A percentile compares a stretch with the other conserved stretches of the same genome.
Evolutionary conservation across 495 filamentous ascomycete genomes (phyloP).

Genomic region (Friedmanniomyces simplex): DNA sequence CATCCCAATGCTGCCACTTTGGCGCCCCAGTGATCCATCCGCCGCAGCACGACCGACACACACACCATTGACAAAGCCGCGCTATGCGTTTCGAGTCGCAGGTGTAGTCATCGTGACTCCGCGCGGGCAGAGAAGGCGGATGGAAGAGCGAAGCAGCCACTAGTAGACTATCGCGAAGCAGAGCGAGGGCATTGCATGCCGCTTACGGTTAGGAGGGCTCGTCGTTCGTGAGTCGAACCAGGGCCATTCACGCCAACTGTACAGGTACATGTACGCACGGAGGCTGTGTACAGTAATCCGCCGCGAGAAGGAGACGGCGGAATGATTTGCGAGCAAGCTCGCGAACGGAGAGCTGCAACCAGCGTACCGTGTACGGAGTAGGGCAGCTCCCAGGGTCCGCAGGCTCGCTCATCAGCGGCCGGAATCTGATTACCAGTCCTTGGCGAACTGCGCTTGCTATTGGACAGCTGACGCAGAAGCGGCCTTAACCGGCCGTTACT

Average conservation of each 20-base stretch:
- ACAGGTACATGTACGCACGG: background rate
- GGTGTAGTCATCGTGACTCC: no score
- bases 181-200: background rate
- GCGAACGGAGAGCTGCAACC: background rate
- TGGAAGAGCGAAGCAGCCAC: background rate
- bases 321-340: background rate
- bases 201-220: background rate
- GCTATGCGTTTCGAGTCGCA: no score
- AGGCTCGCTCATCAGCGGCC: background rate
- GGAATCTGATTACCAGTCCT: background rate
- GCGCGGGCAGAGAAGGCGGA: background rate
- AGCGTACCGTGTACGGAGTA: background rate
- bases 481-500: background rate
- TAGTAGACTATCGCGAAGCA: background rate
- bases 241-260: background rate
- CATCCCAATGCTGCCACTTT: no score
- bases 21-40: no score
- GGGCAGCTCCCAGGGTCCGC: background rate
- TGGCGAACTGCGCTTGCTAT: background rate
- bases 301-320: background rate
- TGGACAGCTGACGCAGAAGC: background rate
- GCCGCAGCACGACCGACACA: no score
- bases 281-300: slow-evolving; percentile 2
- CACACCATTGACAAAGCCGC: no score
- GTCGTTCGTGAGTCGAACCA: background rate